These are phyloP conservation scores for Beauveria sp. DNA, from an alignment of 2,329 filamentous ascomycete species.

Conservation along the genomic window DNA sequence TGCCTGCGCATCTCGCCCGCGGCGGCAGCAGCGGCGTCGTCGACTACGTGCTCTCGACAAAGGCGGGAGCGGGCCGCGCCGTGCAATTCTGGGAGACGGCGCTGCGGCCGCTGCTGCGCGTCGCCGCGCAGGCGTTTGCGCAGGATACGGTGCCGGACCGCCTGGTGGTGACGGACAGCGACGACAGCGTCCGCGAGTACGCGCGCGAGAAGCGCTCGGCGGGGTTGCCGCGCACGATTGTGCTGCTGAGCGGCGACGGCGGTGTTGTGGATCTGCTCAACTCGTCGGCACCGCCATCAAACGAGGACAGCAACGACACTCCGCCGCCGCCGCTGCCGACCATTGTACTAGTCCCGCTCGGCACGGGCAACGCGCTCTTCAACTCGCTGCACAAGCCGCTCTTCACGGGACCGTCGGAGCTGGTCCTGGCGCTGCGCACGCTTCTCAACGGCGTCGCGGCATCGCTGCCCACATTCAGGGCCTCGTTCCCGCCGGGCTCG, in stretches of 20 bases:
- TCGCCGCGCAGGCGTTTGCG: conserved; percentile 25
- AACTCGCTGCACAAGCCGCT: conserved; percentile 54
- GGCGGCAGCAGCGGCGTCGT: conserved; percentile 20
- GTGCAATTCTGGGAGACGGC: conserved; percentile 46
- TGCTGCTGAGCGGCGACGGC: conserved; percentile 83
- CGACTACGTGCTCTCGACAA: conserved; percentile 61
- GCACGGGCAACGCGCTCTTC: conserved; percentile 59
- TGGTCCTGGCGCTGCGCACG: conserved; percentile 46
- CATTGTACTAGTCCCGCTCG: conserved; percentile 51
- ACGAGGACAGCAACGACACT: not conserved
- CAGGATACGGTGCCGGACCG: not conserved
- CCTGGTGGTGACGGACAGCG: conserved; percentile 52
- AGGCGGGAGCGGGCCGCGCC: conserved; percentile 56
- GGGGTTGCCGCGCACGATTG: conserved; percentile 43
- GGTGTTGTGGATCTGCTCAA: conserved; percentile 80
- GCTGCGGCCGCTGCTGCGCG: conserved; percentile 47
- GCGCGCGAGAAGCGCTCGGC: conserved; percentile 31
- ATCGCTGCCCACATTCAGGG: conserved; percentile 55
- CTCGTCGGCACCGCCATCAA: conserved; percentile 27
- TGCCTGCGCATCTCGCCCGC: conserved; percentile 32
- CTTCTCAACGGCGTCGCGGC: conserved; percentile 50
- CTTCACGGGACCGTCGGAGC: conserved; percentile 35
- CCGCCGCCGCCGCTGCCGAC: conserved; percentile 26
- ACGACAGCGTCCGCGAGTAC: conserved; percentile 57
- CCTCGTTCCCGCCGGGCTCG: conserved; percentile 52